Conservation (phyloP, 495 filamentous ascomycete species). For the Beverwykella pulmonaria region DNA sequence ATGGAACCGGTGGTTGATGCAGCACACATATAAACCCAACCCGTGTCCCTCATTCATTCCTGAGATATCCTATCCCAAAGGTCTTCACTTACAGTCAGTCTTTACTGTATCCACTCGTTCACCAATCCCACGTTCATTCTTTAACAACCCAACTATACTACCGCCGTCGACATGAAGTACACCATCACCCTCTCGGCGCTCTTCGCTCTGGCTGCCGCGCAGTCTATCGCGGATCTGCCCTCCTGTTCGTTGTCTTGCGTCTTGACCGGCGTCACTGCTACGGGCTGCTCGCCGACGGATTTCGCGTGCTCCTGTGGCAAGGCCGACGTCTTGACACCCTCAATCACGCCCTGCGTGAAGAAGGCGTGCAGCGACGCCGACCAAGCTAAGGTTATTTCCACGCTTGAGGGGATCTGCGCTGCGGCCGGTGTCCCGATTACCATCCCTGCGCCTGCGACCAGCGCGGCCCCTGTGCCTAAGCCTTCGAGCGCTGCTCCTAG, state of each 20-base stretch:
- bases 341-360: slow-evolving; percentile 6
- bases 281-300: background rate
- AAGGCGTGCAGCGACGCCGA: slow-evolving; percentile 7
- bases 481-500: slow-evolving; percentile 4
- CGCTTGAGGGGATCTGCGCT: slow-evolving; percentile 21
- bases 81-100: slow-evolving; percentile 2
- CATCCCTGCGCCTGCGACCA: background rate
- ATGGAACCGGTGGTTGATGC: background rate
- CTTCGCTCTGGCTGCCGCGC: background rate
- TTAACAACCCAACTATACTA: background rate
- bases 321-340: background rate
- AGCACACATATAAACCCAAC: background rate
- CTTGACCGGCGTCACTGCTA: background rate
- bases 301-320: slow-evolving; percentile 11
- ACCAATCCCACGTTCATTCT: background rate
- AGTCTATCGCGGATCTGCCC: slow-evolving; percentile 6
- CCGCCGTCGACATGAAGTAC: slow-evolving; percentile 19
- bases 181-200: slow-evolving; percentile 2
- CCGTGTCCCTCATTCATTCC: background rate
- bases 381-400: slow-evolving; percentile 11
- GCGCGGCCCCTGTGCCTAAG: background rate
- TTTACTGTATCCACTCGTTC: slow-evolving; percentile 6
- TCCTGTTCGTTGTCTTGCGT: background rate
- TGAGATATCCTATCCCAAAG: background rate
- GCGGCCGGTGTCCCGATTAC: slow-evolving; percentile 10